Evolutionary conservation across 306 rosid species (phyloP).

Genomic region (Vigna trinervia): DNA sequence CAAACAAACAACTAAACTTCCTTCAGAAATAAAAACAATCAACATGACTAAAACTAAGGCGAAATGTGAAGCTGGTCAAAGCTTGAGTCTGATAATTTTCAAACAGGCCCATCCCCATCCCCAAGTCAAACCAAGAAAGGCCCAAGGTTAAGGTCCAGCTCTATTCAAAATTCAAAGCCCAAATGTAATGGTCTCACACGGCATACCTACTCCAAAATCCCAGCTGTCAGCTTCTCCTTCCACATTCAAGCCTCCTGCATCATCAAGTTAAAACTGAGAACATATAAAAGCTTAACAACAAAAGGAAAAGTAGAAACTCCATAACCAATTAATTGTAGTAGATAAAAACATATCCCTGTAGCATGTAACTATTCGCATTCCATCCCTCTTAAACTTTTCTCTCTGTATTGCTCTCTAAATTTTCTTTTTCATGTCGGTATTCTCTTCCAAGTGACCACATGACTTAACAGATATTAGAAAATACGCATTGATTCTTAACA

Average conservation of each 20-base stretch:
- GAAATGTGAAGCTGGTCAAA: background rate
- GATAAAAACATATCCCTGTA: background rate
- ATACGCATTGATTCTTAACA: too few relatives aligned
- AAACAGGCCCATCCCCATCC: background rate
- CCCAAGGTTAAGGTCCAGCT: background rate
- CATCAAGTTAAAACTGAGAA: slow-evolving; percentile 19
- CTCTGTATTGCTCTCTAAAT: background rate
- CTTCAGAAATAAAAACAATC: background rate
- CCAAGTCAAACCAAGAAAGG: background rate
- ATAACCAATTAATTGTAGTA: background rate
- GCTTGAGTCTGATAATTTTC: background rate
- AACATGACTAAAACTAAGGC: slow-evolving; percentile 2
- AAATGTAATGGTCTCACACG: slow-evolving; percentile 11
- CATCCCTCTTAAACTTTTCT: background rate
- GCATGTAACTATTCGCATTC: background rate
- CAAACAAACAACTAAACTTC: background rate
- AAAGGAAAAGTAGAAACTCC: background rate
- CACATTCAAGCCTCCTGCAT: slow-evolving; percentile 87
- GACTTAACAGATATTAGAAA: too few relatives aligned
- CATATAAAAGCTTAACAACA: background rate
- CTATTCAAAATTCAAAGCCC: background rate
- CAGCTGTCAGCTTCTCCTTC: slow-evolving; percentile 98
- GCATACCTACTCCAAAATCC: slow-evolving; percentile 95
- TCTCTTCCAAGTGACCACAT: background rate
- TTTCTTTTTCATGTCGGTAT: background rate